Evolutionary conservation across 176 grass and related monocot genomes (phyloP), one percentile per base, ranked within the genome.

Genomic region (Avena insularis): DNA sequence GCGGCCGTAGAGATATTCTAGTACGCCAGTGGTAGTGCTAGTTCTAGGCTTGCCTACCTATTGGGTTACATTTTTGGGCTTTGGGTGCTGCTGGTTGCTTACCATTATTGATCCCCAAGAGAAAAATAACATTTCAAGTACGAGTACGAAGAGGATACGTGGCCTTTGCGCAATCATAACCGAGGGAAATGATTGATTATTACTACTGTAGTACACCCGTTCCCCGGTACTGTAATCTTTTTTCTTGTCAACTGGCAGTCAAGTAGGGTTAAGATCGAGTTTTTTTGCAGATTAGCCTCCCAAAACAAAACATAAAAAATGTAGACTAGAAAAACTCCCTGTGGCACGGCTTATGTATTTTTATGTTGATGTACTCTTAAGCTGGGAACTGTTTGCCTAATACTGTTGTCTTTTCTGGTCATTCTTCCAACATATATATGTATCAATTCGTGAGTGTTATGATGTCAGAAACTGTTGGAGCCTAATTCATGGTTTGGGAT

Each of bases 111-210:
- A 35, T 15, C 58, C 17, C 23, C 25, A 11, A 58, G 57, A 69
- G 69, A 81, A 63, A 71, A 70, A 60, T 53, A 62, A 17, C 77
- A 62, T 90, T 77, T 82, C 48, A 79, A 20, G 72, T 87, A 90
- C 73, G 59, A 1, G 40, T 23, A 47, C 83, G 9, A 76, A 49
- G 56, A 43, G 12, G 81, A 56, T 73, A 29, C 73, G 73, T 78
- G 79, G 73, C 45, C 46, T 54, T 38, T 75, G 38, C 33, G 57
- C 73, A 21, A 83, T 60, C 59, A 47, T 82, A 61, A 45, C 47
- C 83, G 0, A 56, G 73, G 13, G 38, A 78, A 67, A 61, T 61
- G n/a, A 61, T 61, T 3, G 45, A 59, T 75, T 75, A 31, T 76
- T 53, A 15, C 23, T 23, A 23, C 23, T 23, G 33, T 65, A 36